These are phyloP conservation scores for Beta corolliflora DNA, from an alignment of 179 eudicot genomes.

Conservation along the genomic window DNA sequence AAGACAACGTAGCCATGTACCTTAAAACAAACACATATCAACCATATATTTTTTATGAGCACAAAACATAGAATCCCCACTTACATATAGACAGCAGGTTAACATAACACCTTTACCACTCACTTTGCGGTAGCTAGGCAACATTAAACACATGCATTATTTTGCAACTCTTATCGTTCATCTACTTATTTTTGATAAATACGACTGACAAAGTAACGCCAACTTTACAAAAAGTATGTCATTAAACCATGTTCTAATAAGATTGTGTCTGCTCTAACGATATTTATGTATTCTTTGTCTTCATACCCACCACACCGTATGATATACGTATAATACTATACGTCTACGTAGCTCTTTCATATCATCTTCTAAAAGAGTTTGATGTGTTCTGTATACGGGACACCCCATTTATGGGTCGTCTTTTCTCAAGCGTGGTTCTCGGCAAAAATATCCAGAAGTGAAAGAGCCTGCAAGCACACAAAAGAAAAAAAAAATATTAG, in stretches of 20 bases:
- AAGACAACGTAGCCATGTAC: not conserved
- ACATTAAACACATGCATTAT: not conserved
- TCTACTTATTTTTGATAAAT: constrained; percentile 12
- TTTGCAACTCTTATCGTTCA: not conserved
- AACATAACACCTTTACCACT: constrained; percentile 15
- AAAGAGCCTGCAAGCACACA: constrained; percentile 56
- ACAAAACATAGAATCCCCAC: constrained; percentile 9
- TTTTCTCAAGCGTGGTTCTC: constrained; percentile 37
- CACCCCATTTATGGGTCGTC: not conserved
- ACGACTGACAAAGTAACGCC: not conserved
- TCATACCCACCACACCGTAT: not conserved
- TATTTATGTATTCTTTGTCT: not conserved
- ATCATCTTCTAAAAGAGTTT: not conserved
- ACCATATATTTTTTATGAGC: not conserved
- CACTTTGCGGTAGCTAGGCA: not conserved
- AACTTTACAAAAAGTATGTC: constrained; percentile 15
- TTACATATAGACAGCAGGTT: not conserved
- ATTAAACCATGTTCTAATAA: not conserved
- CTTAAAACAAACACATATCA: not conserved
- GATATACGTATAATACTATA: constrained; percentile 4
- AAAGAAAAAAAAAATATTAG: not conserved
- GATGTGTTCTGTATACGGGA: not conserved
- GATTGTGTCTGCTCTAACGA: not conserved
- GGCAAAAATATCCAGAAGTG: constrained; percentile 67
- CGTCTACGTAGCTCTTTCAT: constrained; percentile 3